Conservation (phyloP, 148 eudicot genomes). For the Chenopodium album region DNA sequence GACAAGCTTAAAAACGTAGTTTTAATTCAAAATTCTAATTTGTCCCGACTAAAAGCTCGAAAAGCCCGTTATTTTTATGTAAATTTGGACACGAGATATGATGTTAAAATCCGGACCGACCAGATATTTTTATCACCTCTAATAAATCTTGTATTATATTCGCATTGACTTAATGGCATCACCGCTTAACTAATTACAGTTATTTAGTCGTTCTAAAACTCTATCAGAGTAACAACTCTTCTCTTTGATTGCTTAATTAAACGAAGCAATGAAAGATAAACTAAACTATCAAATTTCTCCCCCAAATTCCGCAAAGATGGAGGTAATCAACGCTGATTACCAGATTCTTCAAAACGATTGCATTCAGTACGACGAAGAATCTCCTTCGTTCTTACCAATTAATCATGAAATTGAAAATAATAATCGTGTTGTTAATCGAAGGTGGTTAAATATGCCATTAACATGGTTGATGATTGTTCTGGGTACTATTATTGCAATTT, state of each 20-base stretch:
- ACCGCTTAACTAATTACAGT: neutral
- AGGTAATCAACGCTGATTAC: constrained; percentile 18
- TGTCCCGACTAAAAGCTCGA: no score
- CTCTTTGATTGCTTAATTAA: no score
- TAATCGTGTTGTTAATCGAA: neutral
- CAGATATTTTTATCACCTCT: no score
- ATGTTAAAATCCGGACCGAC: no score
- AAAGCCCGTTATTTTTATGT: no score
- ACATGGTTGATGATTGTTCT: constrained; percentile 21
- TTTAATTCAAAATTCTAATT: no score
- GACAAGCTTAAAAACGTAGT: no score
- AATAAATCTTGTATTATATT: no score
- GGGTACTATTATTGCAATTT: constrained; percentile 11
- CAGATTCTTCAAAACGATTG: neutral
- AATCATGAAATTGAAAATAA: neutral
- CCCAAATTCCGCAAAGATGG: constrained; percentile 6
- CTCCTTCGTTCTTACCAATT: neutral
- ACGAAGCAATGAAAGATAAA: neutral
- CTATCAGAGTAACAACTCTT: neutral
- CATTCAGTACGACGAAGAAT: neutral
- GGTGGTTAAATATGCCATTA: neutral
- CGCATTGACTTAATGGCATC: neutral
- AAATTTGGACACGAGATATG: no score
- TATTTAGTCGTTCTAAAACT: neutral
- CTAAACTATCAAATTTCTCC: no score